Evolutionary conservation across 2,329 filamentous ascomycete species (phyloP), one percentile per base, ranked within the genome.

Genomic region (Grosmannia clavigera): DNA sequence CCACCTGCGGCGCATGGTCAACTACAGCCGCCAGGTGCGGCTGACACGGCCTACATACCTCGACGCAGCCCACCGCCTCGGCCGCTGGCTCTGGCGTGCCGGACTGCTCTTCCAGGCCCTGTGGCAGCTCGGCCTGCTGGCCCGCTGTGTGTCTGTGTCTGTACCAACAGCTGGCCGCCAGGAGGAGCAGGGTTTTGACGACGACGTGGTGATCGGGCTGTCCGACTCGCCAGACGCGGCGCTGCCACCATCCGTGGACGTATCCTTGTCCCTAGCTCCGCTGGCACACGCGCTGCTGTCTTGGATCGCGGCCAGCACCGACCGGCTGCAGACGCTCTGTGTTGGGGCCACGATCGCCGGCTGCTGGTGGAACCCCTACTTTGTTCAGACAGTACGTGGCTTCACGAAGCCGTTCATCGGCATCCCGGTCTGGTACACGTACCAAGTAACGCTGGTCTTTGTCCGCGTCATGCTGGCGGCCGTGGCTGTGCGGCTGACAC

Each of bases 1-100:
- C 66, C 82, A 90, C 64, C 72, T 95, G 38, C 80, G 86, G 57
- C 81, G 87, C 63, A 84, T 90, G 76, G 83, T 95, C 74, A 84
- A 90, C 54, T 82, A 81, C 65, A 85, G 78, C 55, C 74, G 74
- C 61, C 76, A 69, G 62, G 75, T 74, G 31, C 77, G 74, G 10
- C 67, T 68, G n/a, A 66, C 72, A n/a, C 70, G 73, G 67, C 65
- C 70, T 64, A 66, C 76, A 1, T 61, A 68, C 19, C 65, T 81
- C 25, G 77, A 81, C 62, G 65, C 72, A 57, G 65, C 77, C 64
- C 71, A 78, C 64, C 61, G 63, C 57, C 59, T 76, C 58, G 78
- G 78, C 2, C 72, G 70, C 63, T 73, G 73, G 67, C 63, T 77
- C 0, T 83, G 81, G 81, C 70, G 75, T 63, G 67, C 70, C n/a